Percentiles rank a stretch among this genome's conserved stretches.
These are phyloP conservation scores for Polymyxa betae DNA, from an alignment of 208 protist genomes.

Conservation along the genomic window DNA sequence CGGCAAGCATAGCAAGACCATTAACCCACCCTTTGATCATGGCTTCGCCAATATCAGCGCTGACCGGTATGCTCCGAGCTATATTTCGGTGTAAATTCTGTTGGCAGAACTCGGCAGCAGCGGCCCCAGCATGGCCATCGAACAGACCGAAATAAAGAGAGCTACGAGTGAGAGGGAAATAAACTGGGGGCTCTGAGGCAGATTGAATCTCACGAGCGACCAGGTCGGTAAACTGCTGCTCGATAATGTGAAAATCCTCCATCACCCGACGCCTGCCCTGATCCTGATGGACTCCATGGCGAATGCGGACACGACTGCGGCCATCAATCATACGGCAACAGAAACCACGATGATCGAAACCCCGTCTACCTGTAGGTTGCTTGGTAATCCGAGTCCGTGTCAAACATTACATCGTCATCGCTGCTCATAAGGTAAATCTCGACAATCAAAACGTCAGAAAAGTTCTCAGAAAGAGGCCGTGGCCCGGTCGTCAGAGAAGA, in stretches of 20 bases:
- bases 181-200: background rate
- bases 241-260: conserved; percentile 36
- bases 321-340: no score
- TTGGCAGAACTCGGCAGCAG: conserved; percentile 48
- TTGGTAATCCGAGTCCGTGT: no score
- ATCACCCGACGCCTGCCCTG: background rate
- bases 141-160: conserved; percentile 31
- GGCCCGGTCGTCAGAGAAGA: no score
- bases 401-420: no score
- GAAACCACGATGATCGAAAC: no score
- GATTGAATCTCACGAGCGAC: background rate
- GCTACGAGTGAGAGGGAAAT: background rate
- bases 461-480: no score
- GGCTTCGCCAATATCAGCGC: conserved; percentile 1
- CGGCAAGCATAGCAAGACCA: background rate
- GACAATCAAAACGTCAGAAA: no score
- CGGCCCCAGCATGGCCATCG: conserved; percentile 40
- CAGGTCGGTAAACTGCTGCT: conserved; percentile 23
- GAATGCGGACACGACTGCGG: no score
- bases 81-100: conserved; percentile 33
- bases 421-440: no score
- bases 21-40: conserved; percentile 17
- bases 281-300: conserved; percentile 38
- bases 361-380: no score
- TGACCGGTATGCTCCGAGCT: background rate